phyloP scores from a whole-genome alignment of 108 stramenopile species.

The Nitzschia sp. region DNA sequence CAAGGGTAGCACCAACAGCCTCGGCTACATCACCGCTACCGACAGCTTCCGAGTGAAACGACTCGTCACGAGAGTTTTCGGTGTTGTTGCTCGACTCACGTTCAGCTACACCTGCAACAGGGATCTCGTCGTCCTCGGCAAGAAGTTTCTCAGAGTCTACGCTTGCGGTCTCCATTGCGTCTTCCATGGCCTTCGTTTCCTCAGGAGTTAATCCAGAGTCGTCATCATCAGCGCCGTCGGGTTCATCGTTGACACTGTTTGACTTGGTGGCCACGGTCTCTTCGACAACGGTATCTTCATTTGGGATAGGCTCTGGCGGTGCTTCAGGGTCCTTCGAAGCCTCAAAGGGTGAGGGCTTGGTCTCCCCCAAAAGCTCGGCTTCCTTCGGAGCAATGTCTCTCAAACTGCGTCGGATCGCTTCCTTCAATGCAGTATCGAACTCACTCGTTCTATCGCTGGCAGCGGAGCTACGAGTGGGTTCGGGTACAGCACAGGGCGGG shows the following conservation, averaged over 20 bases:
- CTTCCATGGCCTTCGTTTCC: slow-evolving; percentile 20
- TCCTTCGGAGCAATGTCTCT: slow-evolving; percentile 31
- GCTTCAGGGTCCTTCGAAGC: background rate
- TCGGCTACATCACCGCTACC: slow-evolving; percentile 76
- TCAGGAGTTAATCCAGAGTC: background rate
- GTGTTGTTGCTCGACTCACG: too few relatives aligned
- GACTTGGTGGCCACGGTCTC: background rate
- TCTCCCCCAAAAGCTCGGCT: slow-evolving; percentile 7
- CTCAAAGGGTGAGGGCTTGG: background rate
- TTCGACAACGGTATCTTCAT: slow-evolving; percentile 1
- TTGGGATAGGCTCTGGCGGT: background rate
- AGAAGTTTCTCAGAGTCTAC: slow-evolving; percentile 34
- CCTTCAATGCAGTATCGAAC: slow-evolving; percentile 49
- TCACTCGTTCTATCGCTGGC: background rate
- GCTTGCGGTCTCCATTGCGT: slow-evolving; percentile 18
- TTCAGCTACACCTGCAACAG: background rate
- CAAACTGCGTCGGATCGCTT: slow-evolving; percentile 62
- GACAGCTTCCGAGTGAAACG: slow-evolving; percentile 70
- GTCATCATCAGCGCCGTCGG: background rate
- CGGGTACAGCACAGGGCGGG: background rate
- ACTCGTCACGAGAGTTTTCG: slow-evolving; percentile 28
- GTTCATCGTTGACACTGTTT: background rate
- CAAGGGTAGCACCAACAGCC: slow-evolving; percentile 60
- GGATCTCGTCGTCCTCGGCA: slow-evolving; percentile 4
- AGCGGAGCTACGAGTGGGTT: background rate